Evolutionary conservation across 108 stramenopile species (phyloP).

Genomic region (Cyclotella baltica): DNA sequence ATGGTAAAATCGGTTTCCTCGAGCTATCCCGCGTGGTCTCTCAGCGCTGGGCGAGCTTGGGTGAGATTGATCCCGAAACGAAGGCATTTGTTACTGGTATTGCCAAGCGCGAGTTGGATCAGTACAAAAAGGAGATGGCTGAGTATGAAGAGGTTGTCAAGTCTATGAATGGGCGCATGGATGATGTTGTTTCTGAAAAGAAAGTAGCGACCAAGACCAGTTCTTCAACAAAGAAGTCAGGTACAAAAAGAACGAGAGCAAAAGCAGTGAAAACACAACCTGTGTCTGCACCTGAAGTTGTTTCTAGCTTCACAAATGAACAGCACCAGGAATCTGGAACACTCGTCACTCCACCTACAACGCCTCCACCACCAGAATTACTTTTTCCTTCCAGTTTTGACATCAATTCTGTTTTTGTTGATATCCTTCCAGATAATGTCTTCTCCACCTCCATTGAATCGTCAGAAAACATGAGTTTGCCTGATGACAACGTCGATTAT

Average conservation of each 20-base stretch:
- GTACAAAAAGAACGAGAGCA: neutral
- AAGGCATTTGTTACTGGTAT: slow-evolving; percentile 41
- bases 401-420: slow-evolving; percentile 2
- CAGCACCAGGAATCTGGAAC: neutral
- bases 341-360: slow-evolving; percentile 14
- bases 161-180: neutral
- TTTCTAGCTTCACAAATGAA: neutral
- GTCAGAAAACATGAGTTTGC: neutral
- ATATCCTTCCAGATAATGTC: neutral
- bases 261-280: neutral
- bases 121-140: slow-evolving; percentile 44
- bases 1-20: slow-evolving; percentile 83
- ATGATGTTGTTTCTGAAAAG: neutral
- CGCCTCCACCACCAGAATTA: slow-evolving; percentile 9
- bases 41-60: slow-evolving; percentile 61
- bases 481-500: slow-evolving; percentile 39
- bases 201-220: neutral
- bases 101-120: slow-evolving; percentile 41
- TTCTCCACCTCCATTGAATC: slow-evolving; percentile 4
- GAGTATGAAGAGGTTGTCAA: slow-evolving; percentile 41
- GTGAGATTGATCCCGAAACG: slow-evolving; percentile 43
- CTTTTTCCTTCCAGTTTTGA: slow-evolving; percentile 11
- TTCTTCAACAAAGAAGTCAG: neutral
- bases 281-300: neutral
- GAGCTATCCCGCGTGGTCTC: slow-evolving; percentile 76